These are phyloP conservation scores for Mrakia gelida DNA, from an alignment of 768 basidiomycete genomes.

Conservation along the genomic window DNA sequence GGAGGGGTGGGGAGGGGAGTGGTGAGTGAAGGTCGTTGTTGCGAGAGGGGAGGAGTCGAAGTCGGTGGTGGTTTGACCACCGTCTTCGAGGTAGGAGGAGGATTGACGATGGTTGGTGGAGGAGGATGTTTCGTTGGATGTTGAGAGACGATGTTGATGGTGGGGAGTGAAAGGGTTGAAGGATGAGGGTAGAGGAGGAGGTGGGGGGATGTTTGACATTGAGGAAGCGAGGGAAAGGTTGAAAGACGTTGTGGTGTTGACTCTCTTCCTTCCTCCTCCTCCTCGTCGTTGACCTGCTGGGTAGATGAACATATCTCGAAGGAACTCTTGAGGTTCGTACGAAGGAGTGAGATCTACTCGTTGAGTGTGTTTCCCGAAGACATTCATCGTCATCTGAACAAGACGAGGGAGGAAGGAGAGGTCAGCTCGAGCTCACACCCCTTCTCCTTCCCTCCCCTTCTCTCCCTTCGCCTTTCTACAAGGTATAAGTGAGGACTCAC, in stretches of 20 bases:
- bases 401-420: background rate
- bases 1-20: background rate
- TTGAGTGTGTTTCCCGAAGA: constrained; percentile 1
- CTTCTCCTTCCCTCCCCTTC: background rate
- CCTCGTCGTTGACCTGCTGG: background rate
- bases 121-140: background rate
- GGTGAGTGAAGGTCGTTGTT: background rate
- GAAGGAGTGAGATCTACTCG: background rate
- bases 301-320: background rate
- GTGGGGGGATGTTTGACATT: background rate
- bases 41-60: background rate
- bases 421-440: constrained; percentile 11
- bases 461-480: background rate
- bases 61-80: background rate
- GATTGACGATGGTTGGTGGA: background rate
- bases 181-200: background rate
- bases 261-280: background rate
- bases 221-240: background rate
- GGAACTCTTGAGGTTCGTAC: background rate
- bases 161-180: background rate
- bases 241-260: background rate
- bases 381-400: constrained; percentile 3
- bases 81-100: no score
- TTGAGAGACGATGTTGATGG: background rate
- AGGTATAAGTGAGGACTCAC: background rate